These are phyloP conservation scores for Alectoria sarmentosa DNA, from an alignment of 495 filamentous ascomycete genomes.

Conservation along the genomic window DNA sequence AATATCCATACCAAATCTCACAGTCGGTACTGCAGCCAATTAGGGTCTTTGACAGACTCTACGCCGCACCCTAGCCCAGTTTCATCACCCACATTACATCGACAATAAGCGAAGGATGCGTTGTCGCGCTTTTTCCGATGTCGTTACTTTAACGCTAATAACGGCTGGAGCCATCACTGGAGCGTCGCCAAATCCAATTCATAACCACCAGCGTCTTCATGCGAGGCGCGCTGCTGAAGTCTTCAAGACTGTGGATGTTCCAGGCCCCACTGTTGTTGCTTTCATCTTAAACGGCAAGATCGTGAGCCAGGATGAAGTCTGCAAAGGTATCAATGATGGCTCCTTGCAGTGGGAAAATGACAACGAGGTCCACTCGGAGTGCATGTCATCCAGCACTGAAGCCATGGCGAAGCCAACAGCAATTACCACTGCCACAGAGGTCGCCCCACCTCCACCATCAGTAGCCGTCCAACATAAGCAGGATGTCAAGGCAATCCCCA, in stretches of 20 bases:
- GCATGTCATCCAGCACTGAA: slow-evolving; percentile 3
- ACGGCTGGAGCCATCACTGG: slow-evolving; percentile 41
- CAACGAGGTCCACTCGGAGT: slow-evolving; percentile 24
- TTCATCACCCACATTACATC: background rate
- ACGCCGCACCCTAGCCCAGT: background rate
- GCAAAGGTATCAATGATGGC: slow-evolving; percentile 54
- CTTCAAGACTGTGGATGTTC: slow-evolving; percentile 31
- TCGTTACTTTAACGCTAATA: slow-evolving; percentile 36
- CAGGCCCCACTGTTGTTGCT: slow-evolving; percentile 49
- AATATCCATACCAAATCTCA: background rate
- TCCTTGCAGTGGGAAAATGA: slow-evolving; percentile 38
- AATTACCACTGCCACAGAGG: background rate
- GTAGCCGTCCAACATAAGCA: background rate
- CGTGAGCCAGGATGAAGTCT: slow-evolving; percentile 49
- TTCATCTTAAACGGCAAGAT: slow-evolving; percentile 53
- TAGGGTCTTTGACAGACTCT: background rate
- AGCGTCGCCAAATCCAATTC: slow-evolving; percentile 35
- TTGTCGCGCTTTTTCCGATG: slow-evolving; percentile 11
- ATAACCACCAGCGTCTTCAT: slow-evolving; percentile 35
- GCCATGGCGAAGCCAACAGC: background rate
- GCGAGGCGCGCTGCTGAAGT: slow-evolving; percentile 32
- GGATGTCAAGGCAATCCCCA: background rate
- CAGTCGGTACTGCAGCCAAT: background rate
- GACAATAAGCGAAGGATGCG: slow-evolving; percentile 3
- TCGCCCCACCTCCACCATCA: background rate